A percentile compares a stretch with the other conserved stretches of the same genome.
phyloP scores from a whole-genome alignment of 1,284 basidiomycete genomes.

The Amylostereum areolatum region DNA sequence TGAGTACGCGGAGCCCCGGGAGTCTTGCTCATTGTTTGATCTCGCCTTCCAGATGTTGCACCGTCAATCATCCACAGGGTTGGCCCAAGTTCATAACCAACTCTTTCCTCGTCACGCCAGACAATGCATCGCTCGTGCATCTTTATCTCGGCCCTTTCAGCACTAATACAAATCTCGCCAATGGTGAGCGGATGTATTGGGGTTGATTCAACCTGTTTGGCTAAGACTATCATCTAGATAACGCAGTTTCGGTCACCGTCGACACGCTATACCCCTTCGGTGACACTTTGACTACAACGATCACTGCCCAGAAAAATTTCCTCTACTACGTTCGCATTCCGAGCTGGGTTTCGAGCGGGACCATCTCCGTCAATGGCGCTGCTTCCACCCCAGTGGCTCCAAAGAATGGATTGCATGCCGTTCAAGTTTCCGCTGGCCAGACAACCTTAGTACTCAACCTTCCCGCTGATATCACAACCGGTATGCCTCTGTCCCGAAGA shows the following conservation, averaged over 20 bases:
- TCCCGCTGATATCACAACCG: constrained; percentile 42
- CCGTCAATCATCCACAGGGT: constrained; percentile 56
- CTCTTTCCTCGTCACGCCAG: constrained; percentile 45
- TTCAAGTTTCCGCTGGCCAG: constrained; percentile 36
- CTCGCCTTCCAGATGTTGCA: constrained; percentile 39
- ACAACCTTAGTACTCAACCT: constrained; percentile 41
- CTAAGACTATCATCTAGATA: constrained; percentile 23
- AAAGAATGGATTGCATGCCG: constrained; percentile 41
- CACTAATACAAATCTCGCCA: constrained; percentile 36
- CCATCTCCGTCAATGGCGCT: constrained; percentile 41
- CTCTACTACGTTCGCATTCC: constrained; percentile 52
- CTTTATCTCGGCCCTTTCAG: constrained; percentile 52
- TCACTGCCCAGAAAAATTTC: constrained; percentile 42
- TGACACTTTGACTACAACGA: constrained; percentile 43
- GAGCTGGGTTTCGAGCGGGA: constrained; percentile 46
- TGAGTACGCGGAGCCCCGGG: constrained; percentile 9
- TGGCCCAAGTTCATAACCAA: constrained; percentile 60
- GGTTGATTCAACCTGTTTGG: neutral
- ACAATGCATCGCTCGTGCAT: constrained; percentile 44
- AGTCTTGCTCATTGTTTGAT: neutral
- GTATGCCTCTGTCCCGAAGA: constrained; percentile 19
- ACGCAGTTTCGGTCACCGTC: constrained; percentile 40
- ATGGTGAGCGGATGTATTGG: constrained; percentile 22
- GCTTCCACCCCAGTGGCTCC: constrained; percentile 30
- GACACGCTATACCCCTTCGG: constrained; percentile 55